Evolutionary conservation across 768 basidiomycete genomes (phyloP).

Genomic region (Boletus vermiculosoides): DNA sequence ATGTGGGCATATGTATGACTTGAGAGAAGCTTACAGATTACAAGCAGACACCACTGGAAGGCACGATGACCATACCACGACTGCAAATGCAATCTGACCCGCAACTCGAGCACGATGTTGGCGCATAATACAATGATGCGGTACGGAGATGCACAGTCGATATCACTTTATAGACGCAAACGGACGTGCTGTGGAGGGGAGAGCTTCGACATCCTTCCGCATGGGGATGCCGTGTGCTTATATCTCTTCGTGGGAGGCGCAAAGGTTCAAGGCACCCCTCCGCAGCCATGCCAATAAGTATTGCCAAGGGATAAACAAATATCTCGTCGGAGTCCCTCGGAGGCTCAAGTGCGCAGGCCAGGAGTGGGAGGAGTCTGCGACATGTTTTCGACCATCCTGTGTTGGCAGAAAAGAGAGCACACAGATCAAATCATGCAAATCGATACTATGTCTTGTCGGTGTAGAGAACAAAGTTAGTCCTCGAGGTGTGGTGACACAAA

Average conservation of each 20-base stretch:
- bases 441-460: background rate
- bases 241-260: background rate
- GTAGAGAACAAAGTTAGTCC: background rate
- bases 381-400: background rate
- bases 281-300: background rate
- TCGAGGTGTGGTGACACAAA: background rate
- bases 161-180: background rate
- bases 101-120: background rate
- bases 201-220: background rate
- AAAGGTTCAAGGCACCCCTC: background rate
- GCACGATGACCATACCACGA: background rate
- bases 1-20: background rate
- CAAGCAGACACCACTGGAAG: conserved; percentile 20
- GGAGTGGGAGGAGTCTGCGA: background rate
- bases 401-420: background rate
- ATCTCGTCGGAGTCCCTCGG: background rate
- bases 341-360: background rate
- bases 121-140: conserved; percentile 4
- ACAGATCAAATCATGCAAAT: background rate
- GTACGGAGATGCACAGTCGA: background rate
- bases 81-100: background rate
- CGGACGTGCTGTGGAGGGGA: background rate
- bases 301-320: background rate
- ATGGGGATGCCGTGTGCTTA: background rate
- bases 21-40: conserved; percentile 3